A percentile compares a stretch with the other conserved stretches of the same genome.
phyloP scores from a whole-genome alignment of 1,139 yeast genomes.

The Candida sanyaensis region DNA sequence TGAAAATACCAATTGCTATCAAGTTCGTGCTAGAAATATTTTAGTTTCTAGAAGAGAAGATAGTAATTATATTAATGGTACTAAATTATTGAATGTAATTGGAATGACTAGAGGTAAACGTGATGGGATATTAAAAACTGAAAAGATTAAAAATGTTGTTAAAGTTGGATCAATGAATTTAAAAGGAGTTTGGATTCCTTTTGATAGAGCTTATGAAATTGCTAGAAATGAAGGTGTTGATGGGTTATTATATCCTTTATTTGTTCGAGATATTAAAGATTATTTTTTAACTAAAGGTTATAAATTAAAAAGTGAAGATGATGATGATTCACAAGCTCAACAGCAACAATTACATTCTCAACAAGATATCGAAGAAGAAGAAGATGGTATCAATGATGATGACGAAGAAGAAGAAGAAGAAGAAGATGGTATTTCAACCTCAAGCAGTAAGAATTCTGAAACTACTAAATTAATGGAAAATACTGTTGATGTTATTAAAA shows the following conservation, averaged over 20 bases:
- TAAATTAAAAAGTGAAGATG: conserved; percentile 21
- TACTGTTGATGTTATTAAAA: background rate
- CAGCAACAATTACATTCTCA: conserved; percentile 20
- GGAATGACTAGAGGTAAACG: conserved; percentile 96
- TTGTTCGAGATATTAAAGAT: conserved; percentile 43
- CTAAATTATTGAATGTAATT: conserved; percentile 79
- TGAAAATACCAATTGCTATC: conserved; percentile 48
- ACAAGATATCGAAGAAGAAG: conserved; percentile 16
- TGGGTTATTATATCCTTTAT: conserved; percentile 44
- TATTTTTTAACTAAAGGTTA: conserved; percentile 33
- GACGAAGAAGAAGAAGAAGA: conserved; percentile 13
- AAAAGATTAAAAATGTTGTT: conserved; percentile 45
- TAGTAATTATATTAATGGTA: conserved; percentile 54
- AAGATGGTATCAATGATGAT: background rate
- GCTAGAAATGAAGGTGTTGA: conserved; percentile 52
- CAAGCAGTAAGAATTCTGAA: conserved; percentile 1
- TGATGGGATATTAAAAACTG: conserved; percentile 75
- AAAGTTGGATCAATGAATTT: conserved; percentile 56
- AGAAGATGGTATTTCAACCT: background rate
- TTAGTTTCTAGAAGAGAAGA: conserved; percentile 55
- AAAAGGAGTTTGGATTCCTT: conserved; percentile 61
- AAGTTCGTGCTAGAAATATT: conserved; percentile 47
- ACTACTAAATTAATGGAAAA: conserved; percentile 4
- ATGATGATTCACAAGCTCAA: conserved; percentile 13
- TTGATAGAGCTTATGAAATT: conserved; percentile 52